Base-by-base conservation (phyloP, 2,329 filamentous ascomycete species). In the Truncatella angustata region DNA sequence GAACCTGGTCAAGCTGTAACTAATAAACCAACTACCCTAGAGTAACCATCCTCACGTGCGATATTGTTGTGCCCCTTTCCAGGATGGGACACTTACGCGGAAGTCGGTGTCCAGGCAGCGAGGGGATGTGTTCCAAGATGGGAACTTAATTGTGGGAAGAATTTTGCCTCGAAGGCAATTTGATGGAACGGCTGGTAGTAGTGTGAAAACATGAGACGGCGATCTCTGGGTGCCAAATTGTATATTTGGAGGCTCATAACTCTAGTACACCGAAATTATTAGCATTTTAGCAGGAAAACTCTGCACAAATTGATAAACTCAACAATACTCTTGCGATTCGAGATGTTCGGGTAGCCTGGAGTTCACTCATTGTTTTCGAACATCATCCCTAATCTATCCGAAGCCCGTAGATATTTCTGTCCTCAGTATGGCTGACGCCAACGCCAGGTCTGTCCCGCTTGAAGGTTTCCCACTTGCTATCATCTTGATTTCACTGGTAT, bases 391-490 rank as follows among this genome's bases (percentile, higher is more conserved):
- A 39, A 39, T 39, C 28, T 14, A 32, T 2, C 14, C 7, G 28
- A 9, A 32, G 14, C 28, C 28, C 14, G 14, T 32, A 32, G 28
- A 14, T 9, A 14, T 14, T 32, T 7, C 28, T 14, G 28, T 43
- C 4, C 12, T 12, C 12, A 43, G 16, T 9, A 46, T 46, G 43
- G 30, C 30, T 7, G 43, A 30, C 24, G 43, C 6, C n/a, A 34
- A 20, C 18, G 43, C 30, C 30, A 23, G 26, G 18, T 11, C 10
- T 5, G 43, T 30, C 7, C 16, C n/a, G 3, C 26, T 57, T 9
- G 49, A 54, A 26, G 32, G 20, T 5, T 37, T 49, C 18, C 21
- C 45, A 12, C 45, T 49, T 5, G 16, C 21, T 5, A 49, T 49
- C 9, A 26, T 36, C 5, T 7, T 37, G 5, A n/a, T 37, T 1